Percentiles rank a stretch among this genome's conserved stretches.
phyloP scores from a whole-genome alignment of 768 basidiomycete species.

The Strobilomyces echinocephalus region DNA sequence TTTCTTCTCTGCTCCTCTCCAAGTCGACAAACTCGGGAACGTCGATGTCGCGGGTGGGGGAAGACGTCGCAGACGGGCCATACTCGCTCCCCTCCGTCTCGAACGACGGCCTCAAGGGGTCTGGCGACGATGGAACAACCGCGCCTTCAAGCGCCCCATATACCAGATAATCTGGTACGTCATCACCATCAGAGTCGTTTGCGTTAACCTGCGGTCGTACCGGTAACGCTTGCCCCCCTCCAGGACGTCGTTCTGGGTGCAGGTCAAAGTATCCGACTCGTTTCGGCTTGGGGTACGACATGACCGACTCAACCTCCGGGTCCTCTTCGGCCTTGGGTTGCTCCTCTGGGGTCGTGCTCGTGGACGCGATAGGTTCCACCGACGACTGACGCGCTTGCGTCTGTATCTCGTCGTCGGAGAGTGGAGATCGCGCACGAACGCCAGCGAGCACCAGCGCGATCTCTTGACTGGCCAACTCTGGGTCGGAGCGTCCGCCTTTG shows the following conservation, averaged over 20 bases:
- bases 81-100: slow-evolving; percentile 33
- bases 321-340: slow-evolving; percentile 39
- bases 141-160: slow-evolving; percentile 25
- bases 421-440: slow-evolving; percentile 35
- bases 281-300: slow-evolving; percentile 31
- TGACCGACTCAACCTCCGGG: slow-evolving; percentile 41
- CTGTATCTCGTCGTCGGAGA: slow-evolving; percentile 38
- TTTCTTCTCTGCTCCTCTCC: slow-evolving; percentile 22
- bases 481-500: slow-evolving; percentile 47
- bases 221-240: slow-evolving; percentile 11
- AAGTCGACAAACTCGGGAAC: slow-evolving; percentile 26
- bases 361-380: slow-evolving; percentile 5
- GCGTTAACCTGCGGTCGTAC: slow-evolving; percentile 26
- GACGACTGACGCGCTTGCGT: slow-evolving; percentile 21
- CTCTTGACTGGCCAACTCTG: slow-evolving; percentile 69
- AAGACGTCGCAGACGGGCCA: slow-evolving; percentile 27
- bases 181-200: slow-evolving; percentile 34
- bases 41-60: slow-evolving; percentile 28
- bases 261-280: slow-evolving; percentile 73
- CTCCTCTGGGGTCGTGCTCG: slow-evolving; percentile 21
- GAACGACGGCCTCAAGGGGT: slow-evolving; percentile 29
- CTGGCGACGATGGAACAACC: slow-evolving; percentile 16
- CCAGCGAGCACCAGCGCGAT: slow-evolving; percentile 67
- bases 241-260: slow-evolving; percentile 65
- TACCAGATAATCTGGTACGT: slow-evolving; percentile 32